Evolutionary conservation across 192 early-diverging fungal species (phyloP), one percentile per base, ranked within the genome.

Genomic region (Coemansia javaensis): DNA sequence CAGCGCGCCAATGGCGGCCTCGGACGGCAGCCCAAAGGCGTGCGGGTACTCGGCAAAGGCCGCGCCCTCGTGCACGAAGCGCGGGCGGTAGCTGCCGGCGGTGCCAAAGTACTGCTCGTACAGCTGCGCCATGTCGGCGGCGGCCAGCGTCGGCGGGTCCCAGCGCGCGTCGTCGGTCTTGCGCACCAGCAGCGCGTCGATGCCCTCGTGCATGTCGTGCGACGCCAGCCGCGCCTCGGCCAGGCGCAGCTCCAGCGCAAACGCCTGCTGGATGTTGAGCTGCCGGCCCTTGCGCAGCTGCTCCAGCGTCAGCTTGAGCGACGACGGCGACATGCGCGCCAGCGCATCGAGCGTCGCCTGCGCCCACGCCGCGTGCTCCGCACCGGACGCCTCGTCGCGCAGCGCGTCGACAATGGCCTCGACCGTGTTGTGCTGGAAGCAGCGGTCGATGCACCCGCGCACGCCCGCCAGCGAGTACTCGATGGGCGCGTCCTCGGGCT

Each of bases 191-290:
- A 77, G 61, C 13, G 87, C 83, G 12, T 59, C 85, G 0, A 97
- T 93, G 12, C 97, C 94, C 79, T 93, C 91, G 33, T 77, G 58
- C 56, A 99, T 92, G 60, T 99, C 94, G 37, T 81, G 82, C 2
- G 77, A 82, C 11, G 38, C 61, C 44, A 97, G 67, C 35, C 89
- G 89, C 51, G 82, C 80, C 53, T 88, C 84, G 9, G 80, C 89
- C 40, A 96, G 66, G 7, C 77, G 76, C 53, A 86, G 89, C 66
- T 99, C 97, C 80, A 91, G 82, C 35, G 78, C 55, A 65, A 97
- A 90, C 44, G 90, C 91, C 49, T 85, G 77, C 15, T 80, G 79
- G 65, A 99, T 85, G 20, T 77, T 63, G 49, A 82, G 46, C 12
- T 79, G 56, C 31, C 58, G 62, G 15, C 93, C 94, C 11, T 73